Evolutionary conservation across 495 filamentous ascomycete species (phyloP).

Genomic region (Hypoxylon crocopeplum): DNA sequence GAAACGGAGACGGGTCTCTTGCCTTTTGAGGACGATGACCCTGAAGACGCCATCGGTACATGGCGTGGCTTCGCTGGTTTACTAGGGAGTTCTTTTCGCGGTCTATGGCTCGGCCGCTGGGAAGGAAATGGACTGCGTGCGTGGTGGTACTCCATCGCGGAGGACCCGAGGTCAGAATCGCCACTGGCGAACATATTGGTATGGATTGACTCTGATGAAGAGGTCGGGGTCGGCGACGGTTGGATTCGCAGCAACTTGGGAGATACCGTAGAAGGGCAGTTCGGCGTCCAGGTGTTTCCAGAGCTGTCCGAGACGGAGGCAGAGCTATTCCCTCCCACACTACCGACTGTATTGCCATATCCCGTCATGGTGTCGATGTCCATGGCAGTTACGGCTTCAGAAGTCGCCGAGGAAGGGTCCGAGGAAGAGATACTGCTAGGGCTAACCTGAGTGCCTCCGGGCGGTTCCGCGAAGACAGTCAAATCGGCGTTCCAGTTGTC

Average conservation of each 20-base stretch:
- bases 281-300: slow-evolving; percentile 22
- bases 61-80: slow-evolving; percentile 51
- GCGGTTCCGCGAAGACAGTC: slow-evolving; percentile 33
- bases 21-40: slow-evolving; percentile 13
- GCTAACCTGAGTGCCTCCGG: slow-evolving; percentile 28
- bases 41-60: slow-evolving; percentile 41
- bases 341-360: slow-evolving; percentile 9
- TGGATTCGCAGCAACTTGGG: slow-evolving; percentile 46
- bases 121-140: slow-evolving; percentile 12
- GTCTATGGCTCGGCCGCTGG: slow-evolving; percentile 24
- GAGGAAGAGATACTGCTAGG: slow-evolving; percentile 39
- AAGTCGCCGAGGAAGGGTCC: slow-evolving; percentile 28
- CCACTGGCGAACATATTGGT: slow-evolving; percentile 29
- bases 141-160: slow-evolving; percentile 23
- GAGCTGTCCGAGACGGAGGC: slow-evolving; percentile 2
- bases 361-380: slow-evolving; percentile 21
- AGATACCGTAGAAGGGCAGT: slow-evolving; percentile 42
- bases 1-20: slow-evolving; percentile 12
- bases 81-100: slow-evolving; percentile 44
- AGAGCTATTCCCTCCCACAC: neutral
- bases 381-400: slow-evolving; percentile 39
- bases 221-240: slow-evolving; percentile 42
- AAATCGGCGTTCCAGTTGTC: slow-evolving; percentile 7
- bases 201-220: slow-evolving; percentile 46
- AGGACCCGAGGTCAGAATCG: slow-evolving; percentile 26